Evolutionary conservation across 148 eudicot genomes (phyloP).

Genomic region (Silene uniflora): DNA sequence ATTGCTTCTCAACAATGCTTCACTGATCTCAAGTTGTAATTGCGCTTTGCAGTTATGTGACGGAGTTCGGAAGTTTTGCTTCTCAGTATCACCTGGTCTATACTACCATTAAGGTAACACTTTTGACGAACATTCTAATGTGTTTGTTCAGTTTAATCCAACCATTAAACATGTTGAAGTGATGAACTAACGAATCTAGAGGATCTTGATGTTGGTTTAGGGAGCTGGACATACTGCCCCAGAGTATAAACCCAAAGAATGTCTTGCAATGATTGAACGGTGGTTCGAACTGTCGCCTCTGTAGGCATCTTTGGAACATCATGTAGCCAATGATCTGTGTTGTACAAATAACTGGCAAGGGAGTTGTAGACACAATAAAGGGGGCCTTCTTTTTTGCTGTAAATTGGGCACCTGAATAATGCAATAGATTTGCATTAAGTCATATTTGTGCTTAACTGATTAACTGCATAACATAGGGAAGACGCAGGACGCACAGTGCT

Average conservation of each 20-base stretch:
- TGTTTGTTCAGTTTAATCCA: not conserved
- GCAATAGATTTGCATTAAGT: no score
- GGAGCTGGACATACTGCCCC: conserved; percentile 30
- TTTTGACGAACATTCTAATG: not conserved
- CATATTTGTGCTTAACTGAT: not conserved
- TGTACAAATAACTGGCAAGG: not conserved
- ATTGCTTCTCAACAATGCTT: not conserved
- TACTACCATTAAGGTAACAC: conserved; percentile 20
- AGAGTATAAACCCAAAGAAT: conserved; percentile 19
- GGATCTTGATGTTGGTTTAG: not conserved
- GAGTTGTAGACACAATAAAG: not conserved
- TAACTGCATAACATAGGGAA: no score
- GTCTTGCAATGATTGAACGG: conserved; percentile 20
- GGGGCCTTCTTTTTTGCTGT: not conserved
- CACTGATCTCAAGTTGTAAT: not conserved
- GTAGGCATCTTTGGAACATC: not conserved
- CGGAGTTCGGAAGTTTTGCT: not conserved
- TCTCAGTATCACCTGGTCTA: conserved; percentile 4
- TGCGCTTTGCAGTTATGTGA: conserved; percentile 16
- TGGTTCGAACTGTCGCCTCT: conserved; percentile 12
- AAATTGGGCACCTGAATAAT: no score
- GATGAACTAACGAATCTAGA: not conserved
- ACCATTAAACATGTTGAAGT: not conserved
- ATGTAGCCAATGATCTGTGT: not conserved
- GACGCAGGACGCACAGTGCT: no score